A percentile compares a stretch with the other conserved stretches of the same genome.
phyloP scores from a whole-genome alignment of 768 basidiomycete genomes.

The Astraeus odoratus region DNA sequence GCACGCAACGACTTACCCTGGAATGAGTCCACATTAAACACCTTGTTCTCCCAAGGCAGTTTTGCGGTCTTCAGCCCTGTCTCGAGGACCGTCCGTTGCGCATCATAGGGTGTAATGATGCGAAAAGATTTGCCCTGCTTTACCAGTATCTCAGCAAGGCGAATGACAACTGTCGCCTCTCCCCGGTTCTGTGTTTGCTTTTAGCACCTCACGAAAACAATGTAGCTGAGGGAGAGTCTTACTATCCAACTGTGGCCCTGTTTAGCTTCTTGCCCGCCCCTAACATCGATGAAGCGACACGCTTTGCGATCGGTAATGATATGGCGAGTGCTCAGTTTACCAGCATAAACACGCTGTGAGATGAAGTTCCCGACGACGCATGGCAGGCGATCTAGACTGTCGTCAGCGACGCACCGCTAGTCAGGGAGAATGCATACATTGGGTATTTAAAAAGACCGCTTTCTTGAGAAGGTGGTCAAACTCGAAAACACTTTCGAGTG shows the following conservation, averaged over 20 bases:
- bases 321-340: constrained; percentile 52
- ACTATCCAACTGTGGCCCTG: neutral
- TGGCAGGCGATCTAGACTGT: constrained; percentile 71
- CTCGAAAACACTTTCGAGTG: constrained; percentile 74
- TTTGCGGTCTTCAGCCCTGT: constrained; percentile 37
- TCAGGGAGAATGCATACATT: constrained; percentile 45
- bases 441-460: constrained; percentile 55
- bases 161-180: constrained; percentile 48
- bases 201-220: neutral
- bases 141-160: constrained; percentile 47
- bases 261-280: constrained; percentile 23
- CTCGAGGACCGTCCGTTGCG: constrained; percentile 57
- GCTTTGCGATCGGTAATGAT: constrained; percentile 27
- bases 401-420: neutral
- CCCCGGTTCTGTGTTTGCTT: constrained; percentile 43
- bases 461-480: constrained; percentile 45
- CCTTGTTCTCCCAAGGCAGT: constrained; percentile 54
- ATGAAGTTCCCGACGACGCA: constrained; percentile 66
- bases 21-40: constrained; percentile 74
- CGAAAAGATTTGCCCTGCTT: constrained; percentile 40
- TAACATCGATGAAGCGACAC: constrained; percentile 34
- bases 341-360: constrained; percentile 55
- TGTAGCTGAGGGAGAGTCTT: neutral
- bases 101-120: constrained; percentile 78
- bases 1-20: constrained; percentile 46